phyloP scores from a whole-genome alignment of 139 green algal genomes.

The Desmodesmus armatus region DNA sequence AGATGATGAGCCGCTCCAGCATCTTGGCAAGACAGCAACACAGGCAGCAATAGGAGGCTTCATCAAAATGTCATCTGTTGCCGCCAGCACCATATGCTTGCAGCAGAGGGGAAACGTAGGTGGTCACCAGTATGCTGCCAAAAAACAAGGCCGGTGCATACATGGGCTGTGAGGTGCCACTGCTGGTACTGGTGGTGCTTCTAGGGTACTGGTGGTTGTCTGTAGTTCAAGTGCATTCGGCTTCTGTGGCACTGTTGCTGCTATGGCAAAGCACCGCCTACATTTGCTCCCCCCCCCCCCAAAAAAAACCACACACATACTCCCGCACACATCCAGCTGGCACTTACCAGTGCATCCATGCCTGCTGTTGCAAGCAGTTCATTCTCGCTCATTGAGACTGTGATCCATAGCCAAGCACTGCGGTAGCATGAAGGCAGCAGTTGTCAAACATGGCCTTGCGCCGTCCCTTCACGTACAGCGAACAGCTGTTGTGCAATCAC shows the following conservation, averaged over 20 bases:
- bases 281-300: no score
- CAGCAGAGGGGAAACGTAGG: no score
- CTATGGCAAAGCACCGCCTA: background rate
- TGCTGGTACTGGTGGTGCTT: background rate
- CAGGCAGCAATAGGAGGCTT: background rate
- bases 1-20: conserved; percentile 46
- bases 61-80: no score
- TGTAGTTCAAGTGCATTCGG: background rate
- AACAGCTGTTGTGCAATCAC: background rate
- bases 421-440: background rate
- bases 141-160: no score
- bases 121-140: no score
- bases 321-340: no score
- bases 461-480: background rate
- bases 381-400: conserved; percentile 29
- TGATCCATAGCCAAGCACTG: conserved; percentile 41
- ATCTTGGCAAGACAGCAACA: conserved; percentile 49
- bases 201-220: no score
- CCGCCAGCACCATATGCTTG: no score
- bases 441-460: background rate
- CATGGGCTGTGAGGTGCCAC: no score
- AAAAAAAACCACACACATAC: no score
- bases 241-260: no score
- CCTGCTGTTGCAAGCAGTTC: conserved; percentile 49
- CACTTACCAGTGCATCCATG: conserved; percentile 46